Evolutionary conservation across 83 land plant genomes (phyloP), one percentile per base, ranked within the genome.

Genomic region (Thuja plicata): DNA sequence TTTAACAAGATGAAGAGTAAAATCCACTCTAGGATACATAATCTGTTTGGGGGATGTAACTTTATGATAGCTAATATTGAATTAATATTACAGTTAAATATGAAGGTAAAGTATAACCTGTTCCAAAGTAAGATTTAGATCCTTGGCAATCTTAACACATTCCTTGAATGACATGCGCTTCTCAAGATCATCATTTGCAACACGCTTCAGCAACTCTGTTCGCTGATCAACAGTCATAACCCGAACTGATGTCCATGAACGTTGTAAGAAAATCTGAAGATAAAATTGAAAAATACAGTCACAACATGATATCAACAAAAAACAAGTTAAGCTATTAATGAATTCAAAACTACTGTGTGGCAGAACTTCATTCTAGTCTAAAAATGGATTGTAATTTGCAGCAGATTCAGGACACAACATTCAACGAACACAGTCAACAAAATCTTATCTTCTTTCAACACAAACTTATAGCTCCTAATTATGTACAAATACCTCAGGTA

Each of bases 191-290:
- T 90, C 91, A 87, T 85, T 93, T 85, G 84, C 87, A 35, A 98
- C 86, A 43, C 95, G 96, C 90, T 96, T 95, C 43, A 94, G 87
- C 86, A 98, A 95, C 89, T 95, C 95, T 81, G 90, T 91, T 50
- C 99, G 96, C 89, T 98, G 99, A 2, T 97, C 99, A 84, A 94
- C 89, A 34, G 93, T 92, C 96, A 98, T 98, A 73, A 97, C 89
- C 88, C 95, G 95, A 82, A 92, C 90, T 54, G 98, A 93, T 60
- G 97, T 83, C 99, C 99, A 98, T 66, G 99, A 95, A 24, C 99
- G 95, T 62, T 87, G 76, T 60, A 90, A 89, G 90, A 94, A 95
- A 16, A 94, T 87, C 96, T 94, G 66, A 73, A 73, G 30, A 71
- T 35, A 57, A 32, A 86, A 27, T 24, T 24, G 73, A 66, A 27